Evolutionary conservation across 2,329 filamentous ascomycete genomes (phyloP), one percentile per base, ranked within the genome.

Genomic region (Akanthomyces muscarius): DNA sequence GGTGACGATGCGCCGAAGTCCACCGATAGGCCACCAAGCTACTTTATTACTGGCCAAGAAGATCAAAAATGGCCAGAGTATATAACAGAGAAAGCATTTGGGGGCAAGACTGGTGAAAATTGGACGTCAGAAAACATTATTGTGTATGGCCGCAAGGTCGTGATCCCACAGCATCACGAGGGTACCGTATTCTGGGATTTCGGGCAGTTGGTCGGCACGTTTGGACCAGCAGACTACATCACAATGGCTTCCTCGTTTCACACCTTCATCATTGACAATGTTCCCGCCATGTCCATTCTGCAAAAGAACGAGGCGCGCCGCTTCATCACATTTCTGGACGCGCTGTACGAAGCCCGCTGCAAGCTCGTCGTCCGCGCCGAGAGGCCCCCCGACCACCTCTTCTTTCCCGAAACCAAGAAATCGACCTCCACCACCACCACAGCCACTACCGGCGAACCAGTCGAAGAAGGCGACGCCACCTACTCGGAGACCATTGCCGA

Each of bases 161-260:
- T 73, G 1, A 81, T 91, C 3, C 86, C 87, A 1, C 78, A 79
- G 4, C 82, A 88, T 44, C 75, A 82, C 65, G 75, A 82, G 30
- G 86, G 87, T 21, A 76, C 83, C 1, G 83, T 86, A 0, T 80
- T 81, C 61, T 92, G 89, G 84, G 82, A 84, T 11, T 95, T 94
- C 68, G 70, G 79, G 16, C 82, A 89, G 42, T 82, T 94, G 1
- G 91, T 90, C 63, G 81, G 82, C 6, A 79, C 80, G 1, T 86
- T 92, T 51, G 91, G 91, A 0, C 90, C 90, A 1, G 91, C 91
- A 33, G 91, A 95, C 76, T 95, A 93, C 75, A 89, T 93, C 61
- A 89, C 89, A 1, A 83, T 95, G 72, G 89, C 90, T 1, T 92
- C 89, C 1, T 89, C 84, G 18, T 94, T 88, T 72, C 89, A 93